Evolutionary conservation across 2,329 filamentous ascomycete genomes (phyloP).

Genomic region (Microsporum audouinii): DNA sequence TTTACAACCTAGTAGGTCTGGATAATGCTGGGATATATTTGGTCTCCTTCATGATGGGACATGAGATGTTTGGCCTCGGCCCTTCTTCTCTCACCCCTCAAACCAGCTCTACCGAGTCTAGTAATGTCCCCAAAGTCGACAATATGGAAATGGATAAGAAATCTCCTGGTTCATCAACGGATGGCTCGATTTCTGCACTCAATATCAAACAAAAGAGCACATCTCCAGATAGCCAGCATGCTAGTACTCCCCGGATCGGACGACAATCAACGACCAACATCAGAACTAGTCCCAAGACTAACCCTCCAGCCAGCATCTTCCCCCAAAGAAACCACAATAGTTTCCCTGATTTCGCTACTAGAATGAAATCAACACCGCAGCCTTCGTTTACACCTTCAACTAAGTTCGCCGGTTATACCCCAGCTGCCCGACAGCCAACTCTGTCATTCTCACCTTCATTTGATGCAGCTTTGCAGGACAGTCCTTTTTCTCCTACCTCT

Average conservation of each 20-base stretch:
- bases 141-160: neutral
- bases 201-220: conserved; percentile 1
- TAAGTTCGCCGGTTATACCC: neutral
- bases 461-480: conserved; percentile 11
- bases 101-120: neutral
- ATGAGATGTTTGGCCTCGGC: conserved; percentile 27
- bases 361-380: conserved; percentile 8
- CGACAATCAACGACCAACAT: neutral
- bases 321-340: neutral
- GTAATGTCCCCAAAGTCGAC: neutral
- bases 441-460: conserved; percentile 13
- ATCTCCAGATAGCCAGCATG: neutral
- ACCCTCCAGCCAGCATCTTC: neutral
- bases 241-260: neutral
- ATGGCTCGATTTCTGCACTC: neutral
- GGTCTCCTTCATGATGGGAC: conserved; percentile 29
- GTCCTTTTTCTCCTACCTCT: conserved; percentile 11
- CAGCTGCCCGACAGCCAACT: neutral
- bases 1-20: conserved; percentile 25
- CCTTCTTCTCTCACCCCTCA: conserved; percentile 15
- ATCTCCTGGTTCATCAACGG: neutral
- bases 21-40: conserved; percentile 31
- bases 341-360: neutral
- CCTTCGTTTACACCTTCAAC: neutral
- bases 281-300: neutral